phyloP scores from a whole-genome alignment of 768 basidiomycete species.

The Albatrellus ellisii region DNA sequence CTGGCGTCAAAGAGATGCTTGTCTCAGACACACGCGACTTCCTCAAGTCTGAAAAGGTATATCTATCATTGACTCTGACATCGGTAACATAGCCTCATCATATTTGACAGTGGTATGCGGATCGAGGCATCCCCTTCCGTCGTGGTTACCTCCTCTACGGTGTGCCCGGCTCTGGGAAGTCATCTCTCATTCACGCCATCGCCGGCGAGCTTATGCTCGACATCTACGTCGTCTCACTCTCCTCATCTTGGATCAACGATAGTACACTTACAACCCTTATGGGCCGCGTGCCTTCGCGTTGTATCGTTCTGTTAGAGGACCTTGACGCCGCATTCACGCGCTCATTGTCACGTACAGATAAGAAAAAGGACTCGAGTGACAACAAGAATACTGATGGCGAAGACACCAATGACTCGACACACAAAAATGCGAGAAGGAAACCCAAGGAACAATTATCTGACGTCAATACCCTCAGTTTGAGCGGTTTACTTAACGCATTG shows the following conservation, averaged over 20 bases:
- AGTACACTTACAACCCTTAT: constrained; percentile 76
- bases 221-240: constrained; percentile 84
- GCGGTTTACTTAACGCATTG: constrained; percentile 72
- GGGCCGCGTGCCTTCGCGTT: constrained; percentile 75
- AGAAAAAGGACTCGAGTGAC: constrained; percentile 19
- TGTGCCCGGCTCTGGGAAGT: constrained; percentile 79
- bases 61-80: constrained; percentile 7
- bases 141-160: constrained; percentile 79
- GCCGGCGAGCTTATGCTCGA: constrained; percentile 84
- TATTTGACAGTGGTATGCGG: constrained; percentile 67
- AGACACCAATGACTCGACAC: constrained; percentile 21
- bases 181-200: constrained; percentile 74
- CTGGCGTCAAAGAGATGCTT: constrained; percentile 84
- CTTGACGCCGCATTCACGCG: constrained; percentile 83
- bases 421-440: constrained; percentile 28
- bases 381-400: constrained; percentile 25
- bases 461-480: constrained; percentile 69
- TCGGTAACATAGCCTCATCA: constrained; percentile 5
- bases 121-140: constrained; percentile 85
- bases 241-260: constrained; percentile 81
- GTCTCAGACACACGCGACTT: constrained; percentile 74
- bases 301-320: constrained; percentile 83
- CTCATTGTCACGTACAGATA: constrained; percentile 52
- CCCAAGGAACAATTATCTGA: constrained; percentile 54
- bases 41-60: constrained; percentile 68